Evolutionary conservation across 768 basidiomycete genomes (phyloP).

Genomic region (Udeniomyces megalosporus): DNA sequence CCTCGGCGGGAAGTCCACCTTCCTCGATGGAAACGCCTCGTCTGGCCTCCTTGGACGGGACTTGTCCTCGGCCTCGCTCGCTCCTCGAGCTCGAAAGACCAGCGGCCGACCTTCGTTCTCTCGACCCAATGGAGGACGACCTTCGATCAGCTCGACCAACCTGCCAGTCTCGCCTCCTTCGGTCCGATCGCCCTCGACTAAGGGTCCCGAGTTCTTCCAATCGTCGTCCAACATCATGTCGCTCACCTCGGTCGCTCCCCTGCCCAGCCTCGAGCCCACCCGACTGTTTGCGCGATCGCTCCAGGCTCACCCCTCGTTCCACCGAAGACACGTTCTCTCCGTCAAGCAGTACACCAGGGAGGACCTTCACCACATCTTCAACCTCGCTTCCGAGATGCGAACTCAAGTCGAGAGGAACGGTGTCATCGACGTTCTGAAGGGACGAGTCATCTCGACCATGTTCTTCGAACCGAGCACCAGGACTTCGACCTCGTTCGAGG

Average conservation of each 20-base stretch:
- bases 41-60: slow-evolving; percentile 37
- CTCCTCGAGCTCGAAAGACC: slow-evolving; percentile 21
- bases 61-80: slow-evolving; percentile 24
- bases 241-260: slow-evolving; percentile 13
- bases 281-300: slow-evolving; percentile 19
- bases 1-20: slow-evolving; percentile 71
- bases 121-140: slow-evolving; percentile 15
- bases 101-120: slow-evolving; percentile 27
- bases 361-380: slow-evolving; percentile 85
- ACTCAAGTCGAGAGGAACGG: slow-evolving; percentile 86
- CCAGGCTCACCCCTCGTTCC: slow-evolving; percentile 68
- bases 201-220: slow-evolving; percentile 17
- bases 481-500: slow-evolving; percentile 88
- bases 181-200: slow-evolving; percentile 18
- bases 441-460: slow-evolving; percentile 72
- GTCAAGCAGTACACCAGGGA: slow-evolving; percentile 83
- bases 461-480: slow-evolving; percentile 97
- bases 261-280: neutral
- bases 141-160: slow-evolving; percentile 12
- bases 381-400: slow-evolving; percentile 90
- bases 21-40: slow-evolving; percentile 60
- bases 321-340: slow-evolving; percentile 78
- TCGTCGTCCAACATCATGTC: slow-evolving; percentile 19
- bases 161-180: slow-evolving; percentile 15
- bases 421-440: slow-evolving; percentile 70